These are phyloP conservation scores for Bremia lactucae DNA, from an alignment of 352 stramenopile genomes.

Conservation along the genomic window DNA sequence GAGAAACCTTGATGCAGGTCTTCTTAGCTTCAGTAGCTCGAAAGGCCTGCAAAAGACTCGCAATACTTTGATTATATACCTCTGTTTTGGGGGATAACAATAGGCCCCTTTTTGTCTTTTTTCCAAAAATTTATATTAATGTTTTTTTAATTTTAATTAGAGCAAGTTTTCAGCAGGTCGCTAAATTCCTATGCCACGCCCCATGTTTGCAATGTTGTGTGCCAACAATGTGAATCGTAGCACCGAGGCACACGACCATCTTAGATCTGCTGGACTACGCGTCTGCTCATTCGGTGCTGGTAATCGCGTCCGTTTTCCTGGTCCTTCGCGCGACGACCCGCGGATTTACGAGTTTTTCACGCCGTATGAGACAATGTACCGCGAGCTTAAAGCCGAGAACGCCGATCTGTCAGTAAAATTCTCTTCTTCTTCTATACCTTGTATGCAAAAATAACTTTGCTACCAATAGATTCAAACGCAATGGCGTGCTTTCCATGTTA, in stretches of 20 bases:
- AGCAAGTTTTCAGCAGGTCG: no score
- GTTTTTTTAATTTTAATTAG: no score
- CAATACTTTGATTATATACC: no score
- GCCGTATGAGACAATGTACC: conserved; percentile 80
- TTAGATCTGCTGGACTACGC: conserved; percentile 61
- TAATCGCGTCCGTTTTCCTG: conserved; percentile 81
- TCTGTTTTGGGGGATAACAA: no score
- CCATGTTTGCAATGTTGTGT: conserved; percentile 83
- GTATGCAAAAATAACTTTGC: background rate
- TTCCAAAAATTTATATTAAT: no score
- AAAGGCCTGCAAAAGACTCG: no score
- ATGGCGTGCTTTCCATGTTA: conserved; percentile 79
- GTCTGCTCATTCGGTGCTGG: conserved; percentile 80
- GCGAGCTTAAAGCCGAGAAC: conserved; percentile 72
- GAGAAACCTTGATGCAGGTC: no score
- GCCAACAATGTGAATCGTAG: conserved; percentile 87
- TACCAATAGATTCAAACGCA: conserved; percentile 54
- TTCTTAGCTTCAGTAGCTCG: no score
- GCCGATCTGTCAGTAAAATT: conserved; percentile 33
- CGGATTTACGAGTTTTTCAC: conserved; percentile 85
- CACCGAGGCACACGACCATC: conserved; percentile 81
- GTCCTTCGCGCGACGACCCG: conserved; percentile 58
- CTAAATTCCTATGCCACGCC: conserved; percentile 18
- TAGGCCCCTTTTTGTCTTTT: no score
- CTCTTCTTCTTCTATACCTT: conserved; percentile 1